Conservation (phyloP, 108 stramenopile species). For the Nitzschia sp. region DNA sequence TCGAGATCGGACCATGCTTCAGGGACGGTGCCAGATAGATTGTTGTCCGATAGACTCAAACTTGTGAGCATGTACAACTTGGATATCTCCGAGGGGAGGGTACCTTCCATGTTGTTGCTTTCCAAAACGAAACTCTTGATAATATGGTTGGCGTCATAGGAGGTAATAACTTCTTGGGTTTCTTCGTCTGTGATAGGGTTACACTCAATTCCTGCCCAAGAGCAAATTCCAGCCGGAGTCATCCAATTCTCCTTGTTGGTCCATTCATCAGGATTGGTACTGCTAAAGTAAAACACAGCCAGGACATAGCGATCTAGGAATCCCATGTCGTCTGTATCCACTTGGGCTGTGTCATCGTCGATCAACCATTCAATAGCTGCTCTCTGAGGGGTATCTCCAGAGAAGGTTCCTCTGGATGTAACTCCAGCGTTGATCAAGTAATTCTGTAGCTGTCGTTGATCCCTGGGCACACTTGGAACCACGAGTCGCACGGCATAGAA, state of each 20-base stretch:
- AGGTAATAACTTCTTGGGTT: background rate
- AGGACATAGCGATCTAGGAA: conserved; percentile 33
- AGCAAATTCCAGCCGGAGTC: conserved; percentile 35
- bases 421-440: conserved; percentile 16
- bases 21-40: conserved; percentile 16
- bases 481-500: no score
- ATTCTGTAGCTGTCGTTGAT: background rate
- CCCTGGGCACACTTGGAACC: no score
- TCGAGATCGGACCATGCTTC: conserved; percentile 4
- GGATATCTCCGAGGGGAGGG: conserved; percentile 26
- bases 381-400: conserved; percentile 14
- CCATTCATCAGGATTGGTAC: conserved; percentile 17
- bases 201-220: conserved; percentile 51
- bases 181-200: conserved; percentile 4
- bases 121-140: conserved; percentile 18
- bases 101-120: conserved; percentile 27
- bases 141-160: conserved; percentile 25
- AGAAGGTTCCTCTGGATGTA: conserved; percentile 8
- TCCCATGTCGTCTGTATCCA: conserved; percentile 8
- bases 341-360: conserved; percentile 21
- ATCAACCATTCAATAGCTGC: conserved; percentile 25
- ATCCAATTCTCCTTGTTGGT: conserved; percentile 33
- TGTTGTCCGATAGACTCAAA: conserved; percentile 24
- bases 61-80: conserved; percentile 5
- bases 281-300: conserved; percentile 24